These are phyloP conservation scores for Avena sativa DNA, from an alignment of 176 grass and related monocot species.

Conservation along the genomic window DNA sequence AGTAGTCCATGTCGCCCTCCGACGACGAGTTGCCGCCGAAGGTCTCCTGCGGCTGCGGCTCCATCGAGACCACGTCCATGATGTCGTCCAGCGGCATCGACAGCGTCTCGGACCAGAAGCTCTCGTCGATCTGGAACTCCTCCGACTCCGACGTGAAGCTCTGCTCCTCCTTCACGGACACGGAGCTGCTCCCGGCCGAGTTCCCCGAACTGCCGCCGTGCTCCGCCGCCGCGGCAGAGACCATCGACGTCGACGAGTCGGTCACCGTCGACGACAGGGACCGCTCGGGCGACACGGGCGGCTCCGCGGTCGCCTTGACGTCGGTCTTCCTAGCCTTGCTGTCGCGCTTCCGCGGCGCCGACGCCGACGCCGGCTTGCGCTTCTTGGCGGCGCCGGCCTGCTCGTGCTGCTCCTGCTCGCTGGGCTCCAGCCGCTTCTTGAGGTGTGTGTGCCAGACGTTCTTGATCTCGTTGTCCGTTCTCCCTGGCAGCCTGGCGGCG, in stretches of 20 bases:
- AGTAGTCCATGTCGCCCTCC: conserved; percentile 77
- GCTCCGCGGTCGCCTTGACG: neutral
- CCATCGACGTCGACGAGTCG: conserved; percentile 45
- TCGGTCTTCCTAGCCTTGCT: neutral
- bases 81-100: conserved; percentile 48
- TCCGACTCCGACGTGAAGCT: conserved; percentile 64
- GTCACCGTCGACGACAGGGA: conserved; percentile 64
- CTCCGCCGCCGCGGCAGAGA: conserved; percentile 50
- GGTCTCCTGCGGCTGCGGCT: neutral
- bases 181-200: conserved; percentile 38
- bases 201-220: conserved; percentile 27
- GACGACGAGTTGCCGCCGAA: conserved; percentile 16
- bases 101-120: conserved; percentile 88
- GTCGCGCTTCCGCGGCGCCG: conserved; percentile 33
- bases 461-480: conserved; percentile 98
- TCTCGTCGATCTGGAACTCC: conserved; percentile 84
- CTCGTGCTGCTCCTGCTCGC: conserved; percentile 23
- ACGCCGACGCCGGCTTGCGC: conserved; percentile 5
- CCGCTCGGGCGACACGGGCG: conserved; percentile 47
- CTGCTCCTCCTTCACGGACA: conserved; percentile 56
- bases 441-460: conserved; percentile 96
- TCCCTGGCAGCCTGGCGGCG: conserved; percentile 69
- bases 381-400: conserved; percentile 29
- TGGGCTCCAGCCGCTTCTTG: conserved; percentile 69
- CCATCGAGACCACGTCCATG: neutral